Evolutionary conservation across 805 yeast species (phyloP), one percentile per base, ranked within the genome.

Genomic region (Spathaspora gorwiae): DNA sequence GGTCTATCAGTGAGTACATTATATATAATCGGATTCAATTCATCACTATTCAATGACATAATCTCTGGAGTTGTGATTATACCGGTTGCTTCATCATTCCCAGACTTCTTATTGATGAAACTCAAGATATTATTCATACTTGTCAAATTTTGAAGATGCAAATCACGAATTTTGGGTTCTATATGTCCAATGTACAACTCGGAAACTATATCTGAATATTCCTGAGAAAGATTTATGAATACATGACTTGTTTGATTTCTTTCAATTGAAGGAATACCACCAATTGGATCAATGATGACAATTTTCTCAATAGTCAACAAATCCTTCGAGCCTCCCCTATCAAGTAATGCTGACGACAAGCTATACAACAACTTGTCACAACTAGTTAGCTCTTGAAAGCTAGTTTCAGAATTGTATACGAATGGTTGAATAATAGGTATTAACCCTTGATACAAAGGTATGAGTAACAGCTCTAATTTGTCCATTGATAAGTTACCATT

Each of bases 1-100:
- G 98, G 89, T 43, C 98, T 72, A 60, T 94, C 98, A 0, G 99
- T 94, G 34, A 94, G 72, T 12, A 94, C 77, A 59, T 94, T 94
- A 63, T 90, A 88, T 12, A 94, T 80, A 36, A 94, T 76, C 1
- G 99, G 99, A 60, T 94, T 94, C 48, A 83, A 68, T 41, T 77
- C 75, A 51, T 71, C 75, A 47, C 60, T 62, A 43, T 67, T 70
- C 33, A 68, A 53, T 2, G 87, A 80, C 26, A 95, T 92, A 19
- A 88, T 80, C 8, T 71, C 63, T 0, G 95, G 87, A 0, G 97
- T 88, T 0, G 98, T 92, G 31, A 94, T 85, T 2, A 94, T 69
- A 0, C 97, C 99, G 0, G 95, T 82, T 1, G 90, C 54, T 26
- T 65, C 79, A 44, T 67, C 70, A 39, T 57, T 59, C 1, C 59